Percentiles rank a stretch among this genome's conserved stretches.
Conservation (phyloP, 371 early-diverging fungal species). For the Syncephalastrum racemosum region DNA sequence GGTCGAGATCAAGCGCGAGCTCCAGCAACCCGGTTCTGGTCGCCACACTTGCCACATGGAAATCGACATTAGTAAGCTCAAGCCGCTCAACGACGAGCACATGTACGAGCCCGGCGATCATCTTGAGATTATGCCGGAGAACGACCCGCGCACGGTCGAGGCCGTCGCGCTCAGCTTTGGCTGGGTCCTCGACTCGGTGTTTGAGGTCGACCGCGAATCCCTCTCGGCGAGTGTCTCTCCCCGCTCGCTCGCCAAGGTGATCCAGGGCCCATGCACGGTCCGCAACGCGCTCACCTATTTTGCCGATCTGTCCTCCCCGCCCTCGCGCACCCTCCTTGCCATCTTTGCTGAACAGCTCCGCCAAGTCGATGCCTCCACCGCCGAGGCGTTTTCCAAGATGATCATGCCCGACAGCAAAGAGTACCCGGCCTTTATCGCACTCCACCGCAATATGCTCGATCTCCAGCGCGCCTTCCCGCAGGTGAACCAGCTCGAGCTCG, state of each 20-base stretch:
- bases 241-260: constrained; percentile 48
- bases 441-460: constrained; percentile 49
- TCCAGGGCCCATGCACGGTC: constrained; percentile 49
- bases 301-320: constrained; percentile 50
- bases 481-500: constrained; percentile 43
- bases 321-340: constrained; percentile 43
- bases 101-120: constrained; percentile 57
- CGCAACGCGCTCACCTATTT: constrained; percentile 49
- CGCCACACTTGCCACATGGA: constrained; percentile 53
- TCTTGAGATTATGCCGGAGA: constrained; percentile 54
- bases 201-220: constrained; percentile 40
- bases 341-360: constrained; percentile 44
- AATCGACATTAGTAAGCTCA: constrained; percentile 33
- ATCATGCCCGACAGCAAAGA: constrained; percentile 42
- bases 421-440: constrained; percentile 41
- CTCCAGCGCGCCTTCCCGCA: constrained; percentile 43
- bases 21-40: constrained; percentile 34
- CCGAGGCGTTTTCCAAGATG: constrained; percentile 31
- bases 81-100: constrained; percentile 20
- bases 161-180: constrained; percentile 47
- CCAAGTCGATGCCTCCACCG: constrained; percentile 32
- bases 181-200: constrained; percentile 54
- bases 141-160: constrained; percentile 36
- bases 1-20: constrained; percentile 28
- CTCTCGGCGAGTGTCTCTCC: constrained; percentile 33